Percentiles rank a stretch among this genome's conserved stretches.
Conservation (phyloP, 1,284 basidiomycete genomes). For the Trametes polyzona region DNA sequence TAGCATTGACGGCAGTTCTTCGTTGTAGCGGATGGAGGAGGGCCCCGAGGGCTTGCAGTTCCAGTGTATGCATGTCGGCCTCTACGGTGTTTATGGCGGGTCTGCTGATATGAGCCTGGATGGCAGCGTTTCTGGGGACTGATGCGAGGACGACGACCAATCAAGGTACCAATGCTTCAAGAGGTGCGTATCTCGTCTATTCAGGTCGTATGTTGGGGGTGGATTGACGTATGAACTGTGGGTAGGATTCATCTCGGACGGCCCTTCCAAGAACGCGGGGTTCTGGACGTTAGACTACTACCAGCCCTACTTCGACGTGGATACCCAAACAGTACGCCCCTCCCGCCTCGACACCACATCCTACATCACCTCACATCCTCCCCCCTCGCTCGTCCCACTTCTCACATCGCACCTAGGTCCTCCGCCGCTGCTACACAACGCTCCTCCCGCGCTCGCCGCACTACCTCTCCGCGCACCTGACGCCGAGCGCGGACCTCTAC, state of each 20-base stretch:
- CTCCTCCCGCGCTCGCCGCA: constrained; percentile 60
- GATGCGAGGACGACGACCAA: constrained; percentile 31
- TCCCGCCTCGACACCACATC: background rate
- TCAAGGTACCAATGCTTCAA: constrained; percentile 21
- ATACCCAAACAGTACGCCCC: constrained; percentile 68
- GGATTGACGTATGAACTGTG: no score
- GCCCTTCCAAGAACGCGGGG: constrained; percentile 43
- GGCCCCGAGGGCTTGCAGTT: constrained; percentile 39
- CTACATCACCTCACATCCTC: background rate
- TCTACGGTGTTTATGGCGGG: background rate
- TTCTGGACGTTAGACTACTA: constrained; percentile 84
- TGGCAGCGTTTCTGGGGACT: constrained; percentile 34
- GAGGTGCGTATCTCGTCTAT: constrained; percentile 25
- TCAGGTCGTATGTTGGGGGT: background rate
- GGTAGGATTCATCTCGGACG: constrained; percentile 46
- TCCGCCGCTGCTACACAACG: constrained; percentile 74
- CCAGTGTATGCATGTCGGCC: constrained; percentile 31
- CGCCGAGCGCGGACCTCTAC: constrained; percentile 74
- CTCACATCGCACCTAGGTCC: constrained; percentile 46
- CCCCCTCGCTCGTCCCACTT: background rate
- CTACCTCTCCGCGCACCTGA: constrained; percentile 65
- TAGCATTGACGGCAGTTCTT: constrained; percentile 24
- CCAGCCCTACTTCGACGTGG: constrained; percentile 81
- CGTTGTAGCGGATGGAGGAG: constrained; percentile 37
- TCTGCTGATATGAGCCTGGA: background rate